Base-by-base conservation (phyloP, 306 rosid genomes). In the Parietaria judaica region DNA sequence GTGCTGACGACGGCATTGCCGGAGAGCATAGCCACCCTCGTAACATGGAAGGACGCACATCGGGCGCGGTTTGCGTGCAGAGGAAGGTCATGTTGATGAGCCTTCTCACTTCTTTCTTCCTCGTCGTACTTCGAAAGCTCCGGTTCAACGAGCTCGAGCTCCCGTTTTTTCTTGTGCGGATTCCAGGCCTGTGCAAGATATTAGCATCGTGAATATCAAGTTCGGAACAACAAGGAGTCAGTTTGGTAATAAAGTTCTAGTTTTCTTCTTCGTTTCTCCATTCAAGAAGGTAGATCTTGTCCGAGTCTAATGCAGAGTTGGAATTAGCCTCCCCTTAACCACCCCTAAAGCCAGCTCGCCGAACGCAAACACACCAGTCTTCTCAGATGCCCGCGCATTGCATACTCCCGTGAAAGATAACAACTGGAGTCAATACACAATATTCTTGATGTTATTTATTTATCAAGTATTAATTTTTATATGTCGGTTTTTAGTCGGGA, bases 381-480 rank as follows among this genome's bases (percentile, higher is more conserved):
- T 90, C 78, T 84, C 94, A 86, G 86, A 79, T 79, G 88, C 46
- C 97, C 94, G n/a, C 86, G 84, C 95, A 90, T 77, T 62, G 97
- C 95, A 56, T 82, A 90, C 58, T 86, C 90, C 39, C 88, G 95
- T 63, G 90, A 89, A 78, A 86, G 94, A 72, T 86, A 90, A 58
- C 94, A 95, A 46, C 95, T 90, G 52, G 14, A 38, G 7, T 2
- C 7, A 7, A 60, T n/a, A n/a, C n/a, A n/a, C n/a, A n/a, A n/a
- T n/a, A n/a, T n/a, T n/a, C n/a, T n/a, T n/a, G n/a, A n/a, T n/a
- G n/a, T n/a, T n/a, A n/a, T n/a, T n/a, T n/a, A n/a, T n/a, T n/a
- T n/a, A n/a, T n/a, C n/a, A n/a, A n/a, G n/a, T n/a, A n/a, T n/a
- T n/a, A n/a, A n/a, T n/a, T n/a, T n/a, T n/a, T n/a, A n/a, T n/a